A percentile compares a stretch with the other conserved stretches of the same genome.
Conservation (phyloP, 2,329 filamentous ascomycete species). For the Exophiala sp. region DNA sequence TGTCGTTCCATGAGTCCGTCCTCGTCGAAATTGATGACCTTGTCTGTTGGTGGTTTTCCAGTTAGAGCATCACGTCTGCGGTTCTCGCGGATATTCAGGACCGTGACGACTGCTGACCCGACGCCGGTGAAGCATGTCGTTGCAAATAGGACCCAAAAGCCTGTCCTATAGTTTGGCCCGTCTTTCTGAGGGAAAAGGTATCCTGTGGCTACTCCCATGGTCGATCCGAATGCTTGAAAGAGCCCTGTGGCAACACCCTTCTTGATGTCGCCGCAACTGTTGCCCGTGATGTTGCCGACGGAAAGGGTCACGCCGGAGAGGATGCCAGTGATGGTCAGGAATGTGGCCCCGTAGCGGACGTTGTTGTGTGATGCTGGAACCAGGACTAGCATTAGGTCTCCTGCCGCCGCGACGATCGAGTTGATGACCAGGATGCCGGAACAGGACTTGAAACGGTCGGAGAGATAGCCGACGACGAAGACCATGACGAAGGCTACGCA, state of each 20-base stretch:
- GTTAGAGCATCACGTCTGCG: slow-evolving; percentile 2
- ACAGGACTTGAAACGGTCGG: slow-evolving; percentile 13
- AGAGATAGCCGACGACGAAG: slow-evolving; percentile 15
- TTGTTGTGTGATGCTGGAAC: slow-evolving; percentile 8
- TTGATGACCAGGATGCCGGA: slow-evolving; percentile 17
- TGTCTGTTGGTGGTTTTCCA: slow-evolving; percentile 11
- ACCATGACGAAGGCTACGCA: slow-evolving; percentile 16
- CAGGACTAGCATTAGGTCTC: slow-evolving; percentile 12
- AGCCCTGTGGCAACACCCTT: slow-evolving; percentile 11
- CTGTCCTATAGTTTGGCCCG: slow-evolving; percentile 10
- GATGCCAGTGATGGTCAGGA: slow-evolving; percentile 13
- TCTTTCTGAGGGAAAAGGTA: slow-evolving; percentile 12
- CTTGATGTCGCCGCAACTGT: slow-evolving; percentile 18
- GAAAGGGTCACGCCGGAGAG: slow-evolving; percentile 14
- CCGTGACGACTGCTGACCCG: slow-evolving; percentile 10
- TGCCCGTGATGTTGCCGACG: slow-evolving; percentile 15
- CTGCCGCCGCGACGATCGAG: slow-evolving; percentile 9
- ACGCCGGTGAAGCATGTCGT: slow-evolving; percentile 10
- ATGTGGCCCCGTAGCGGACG: slow-evolving; percentile 12
- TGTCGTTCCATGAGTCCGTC: slow-evolving; percentile 17
- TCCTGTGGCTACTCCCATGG: slow-evolving; percentile 14
- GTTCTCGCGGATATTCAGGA: slow-evolving; percentile 14
- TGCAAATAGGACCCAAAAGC: slow-evolving; percentile 16
- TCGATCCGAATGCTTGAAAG: slow-evolving; percentile 16
- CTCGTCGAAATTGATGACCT: slow-evolving; percentile 15